Evolutionary conservation across 2,329 filamentous ascomycete genomes (phyloP).

Genomic region (Pseudogymnoascus sp.): DNA sequence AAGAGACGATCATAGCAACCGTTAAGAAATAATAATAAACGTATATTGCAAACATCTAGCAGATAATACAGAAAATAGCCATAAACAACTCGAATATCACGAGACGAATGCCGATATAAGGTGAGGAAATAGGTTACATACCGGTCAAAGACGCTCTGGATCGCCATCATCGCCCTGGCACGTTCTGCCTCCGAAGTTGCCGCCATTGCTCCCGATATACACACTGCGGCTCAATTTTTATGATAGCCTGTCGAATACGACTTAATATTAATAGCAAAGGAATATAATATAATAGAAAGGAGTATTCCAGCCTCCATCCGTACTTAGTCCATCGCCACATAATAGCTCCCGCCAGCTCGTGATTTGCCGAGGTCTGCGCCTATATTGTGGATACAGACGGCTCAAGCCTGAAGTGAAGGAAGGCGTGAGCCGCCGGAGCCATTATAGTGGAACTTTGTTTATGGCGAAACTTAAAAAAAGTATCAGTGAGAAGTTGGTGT

Average conservation of each 20-base stretch:
- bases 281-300: background rate
- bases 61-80: background rate
- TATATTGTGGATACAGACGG: background rate
- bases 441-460: conserved; percentile 4
- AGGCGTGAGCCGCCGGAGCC: background rate
- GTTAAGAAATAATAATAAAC: background rate
- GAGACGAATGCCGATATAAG: background rate
- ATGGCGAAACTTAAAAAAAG: background rate
- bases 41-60: background rate
- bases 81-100: background rate
- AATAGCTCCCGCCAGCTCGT: background rate
- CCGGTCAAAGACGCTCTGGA: conserved; percentile 26
- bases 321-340: background rate
- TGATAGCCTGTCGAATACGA: background rate
- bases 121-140: conserved; percentile 12
- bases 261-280: background rate
- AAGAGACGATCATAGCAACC: background rate
- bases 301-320: background rate
- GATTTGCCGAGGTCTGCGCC: conserved; percentile 2
- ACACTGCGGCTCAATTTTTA: background rate
- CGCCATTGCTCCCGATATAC: background rate
- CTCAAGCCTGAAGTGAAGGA: background rate
- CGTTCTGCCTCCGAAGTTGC: conserved; percentile 13
- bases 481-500: background rate
- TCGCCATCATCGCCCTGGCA: conserved; percentile 21